These are phyloP conservation scores for Xylaria castorea DNA, from an alignment of 495 filamentous ascomycete genomes.

Conservation along the genomic window DNA sequence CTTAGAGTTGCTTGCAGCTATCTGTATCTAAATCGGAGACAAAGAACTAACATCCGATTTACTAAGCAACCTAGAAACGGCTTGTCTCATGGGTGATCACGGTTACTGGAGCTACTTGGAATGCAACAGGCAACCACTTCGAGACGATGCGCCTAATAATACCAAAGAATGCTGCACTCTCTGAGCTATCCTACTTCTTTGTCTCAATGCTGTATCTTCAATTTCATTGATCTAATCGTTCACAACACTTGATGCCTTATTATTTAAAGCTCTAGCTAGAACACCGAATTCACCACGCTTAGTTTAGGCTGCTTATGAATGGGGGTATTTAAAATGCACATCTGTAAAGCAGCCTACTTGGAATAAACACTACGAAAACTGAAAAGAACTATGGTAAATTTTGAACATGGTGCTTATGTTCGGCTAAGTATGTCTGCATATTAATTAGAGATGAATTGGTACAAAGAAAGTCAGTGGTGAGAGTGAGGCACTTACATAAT, in stretches of 20 bases:
- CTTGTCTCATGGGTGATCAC: neutral
- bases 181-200: neutral
- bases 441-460: neutral
- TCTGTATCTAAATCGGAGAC: neutral
- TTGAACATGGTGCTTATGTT: neutral
- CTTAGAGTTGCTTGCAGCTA: slow-evolving; percentile 17
- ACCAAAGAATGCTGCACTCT: neutral
- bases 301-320: neutral
- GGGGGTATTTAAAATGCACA: neutral
- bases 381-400: neutral
- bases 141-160: neutral
- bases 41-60: neutral
- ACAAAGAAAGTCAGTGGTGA: neutral
- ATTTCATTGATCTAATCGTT: neutral
- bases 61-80: neutral
- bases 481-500: neutral
- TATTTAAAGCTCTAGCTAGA: neutral
- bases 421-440: neutral
- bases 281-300: neutral
- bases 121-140: neutral
- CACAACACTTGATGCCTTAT: neutral
- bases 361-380: neutral
- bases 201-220: neutral
- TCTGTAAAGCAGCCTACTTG: neutral
- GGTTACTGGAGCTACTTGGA: neutral